Base-by-base conservation (phyloP, 2,329 filamentous ascomycete genomes). In the Trichophyton mentagrophytes region DNA sequence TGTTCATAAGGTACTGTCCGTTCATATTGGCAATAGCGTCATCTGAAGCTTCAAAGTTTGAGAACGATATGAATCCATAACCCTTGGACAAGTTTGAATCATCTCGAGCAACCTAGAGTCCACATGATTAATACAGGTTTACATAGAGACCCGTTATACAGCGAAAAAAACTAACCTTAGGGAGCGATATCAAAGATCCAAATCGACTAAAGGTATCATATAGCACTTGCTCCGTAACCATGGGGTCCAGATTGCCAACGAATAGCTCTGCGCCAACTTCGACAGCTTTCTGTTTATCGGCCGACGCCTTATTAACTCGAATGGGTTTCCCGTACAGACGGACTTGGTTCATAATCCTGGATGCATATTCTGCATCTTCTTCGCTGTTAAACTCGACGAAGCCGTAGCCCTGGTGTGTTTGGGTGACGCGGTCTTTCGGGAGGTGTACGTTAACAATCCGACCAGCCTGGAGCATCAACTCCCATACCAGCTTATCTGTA, bases 331-430 rank as follows among this genome's bases (percentile, higher is more conserved):
- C 91, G 74, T 88, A 96, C 25, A 99, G 79, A 63, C 91, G 87
- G 66, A 97, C 87, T 71, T 92, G 89, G 77, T 97, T 97, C 88
- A 97, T 95, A 67, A 96, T 89, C 71, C 92, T 87, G 67, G 90
- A 88, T 22, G 93, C 92, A 78, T 99, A 99, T 73, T 97, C 93
- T 68, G 93, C 93, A 74, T 96, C 93, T 70, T 90, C 86, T 72
- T 96, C 90, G 67, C 88, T 91, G 71, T 90, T 92, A 75, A 96
- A 99, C 76, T 99, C 93, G 75, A 99, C 93, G 76, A 99, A 99
- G 69, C 93, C 93, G 79, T 96, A 99, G 68, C 93, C 93, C 76
- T 97, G 93, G 74, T 99, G 93, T 61, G 86, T 87, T 71, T 96
- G 90, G 55, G 93, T 96, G 67, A 99, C 93, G 73, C 93, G 89